Conservation (phyloP, 1,284 basidiomycete genomes). For the Leccinum pachyderme region DNA sequence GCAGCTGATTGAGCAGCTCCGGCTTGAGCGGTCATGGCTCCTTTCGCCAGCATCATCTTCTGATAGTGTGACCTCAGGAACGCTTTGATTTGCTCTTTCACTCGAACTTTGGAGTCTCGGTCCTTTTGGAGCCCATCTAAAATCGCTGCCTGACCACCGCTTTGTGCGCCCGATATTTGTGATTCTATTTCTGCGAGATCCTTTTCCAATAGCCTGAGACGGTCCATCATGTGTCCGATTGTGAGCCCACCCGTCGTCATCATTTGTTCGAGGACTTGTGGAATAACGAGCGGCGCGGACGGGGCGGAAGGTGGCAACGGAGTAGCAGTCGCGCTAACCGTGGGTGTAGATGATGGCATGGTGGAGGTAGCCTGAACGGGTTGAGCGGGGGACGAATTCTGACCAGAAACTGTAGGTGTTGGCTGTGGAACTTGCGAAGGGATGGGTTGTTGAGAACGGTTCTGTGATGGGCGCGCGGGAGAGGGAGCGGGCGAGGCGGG, state of each 20-base stretch:
- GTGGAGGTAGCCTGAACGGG: conserved; percentile 8
- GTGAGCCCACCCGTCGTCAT: conserved; percentile 10
- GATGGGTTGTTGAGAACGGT: conserved; percentile 14
- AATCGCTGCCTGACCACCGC: conserved; percentile 16
- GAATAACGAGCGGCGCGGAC: not conserved
- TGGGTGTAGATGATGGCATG: conserved; percentile 7
- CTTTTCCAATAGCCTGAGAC: conserved; percentile 18
- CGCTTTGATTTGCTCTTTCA: conserved; percentile 16
- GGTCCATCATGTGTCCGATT: conserved; percentile 27
- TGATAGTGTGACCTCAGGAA: conserved; percentile 19
- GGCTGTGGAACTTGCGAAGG: conserved; percentile 15
- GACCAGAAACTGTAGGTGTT: conserved; percentile 5
- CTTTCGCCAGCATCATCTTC: not conserved
- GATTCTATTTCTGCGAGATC: conserved; percentile 10
- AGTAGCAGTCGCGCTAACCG: conserved; percentile 9
- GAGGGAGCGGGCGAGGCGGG: conserved; percentile 28
- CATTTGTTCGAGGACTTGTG: conserved; percentile 19
- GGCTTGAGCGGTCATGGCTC: not conserved
- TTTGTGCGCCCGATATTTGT: conserved; percentile 11
- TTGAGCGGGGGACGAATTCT: conserved; percentile 15
- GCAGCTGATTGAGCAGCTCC: conserved; percentile 4
- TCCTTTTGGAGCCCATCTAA: conserved; percentile 15
- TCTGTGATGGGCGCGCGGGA: conserved; percentile 18
- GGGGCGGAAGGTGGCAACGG: conserved; percentile 12
- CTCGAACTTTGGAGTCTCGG: not conserved